Evolutionary conservation across 371 early-diverging fungal genomes (phyloP).

Genomic region (Mortierella sp.): DNA sequence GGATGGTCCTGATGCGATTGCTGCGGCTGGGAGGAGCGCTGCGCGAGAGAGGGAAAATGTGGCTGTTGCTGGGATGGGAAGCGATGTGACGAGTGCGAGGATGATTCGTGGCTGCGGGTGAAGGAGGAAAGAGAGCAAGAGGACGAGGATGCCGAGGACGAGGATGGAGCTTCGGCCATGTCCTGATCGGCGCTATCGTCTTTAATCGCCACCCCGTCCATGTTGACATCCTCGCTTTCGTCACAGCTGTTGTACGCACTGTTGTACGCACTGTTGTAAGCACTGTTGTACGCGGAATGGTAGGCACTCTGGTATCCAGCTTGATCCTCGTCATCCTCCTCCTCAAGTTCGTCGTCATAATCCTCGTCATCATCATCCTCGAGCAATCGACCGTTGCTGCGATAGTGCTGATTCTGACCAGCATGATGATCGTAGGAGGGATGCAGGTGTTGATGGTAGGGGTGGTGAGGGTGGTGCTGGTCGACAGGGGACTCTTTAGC

Average conservation of each 20-base stretch:
- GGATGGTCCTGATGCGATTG: conserved; percentile 15
- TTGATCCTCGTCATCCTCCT: conserved; percentile 46
- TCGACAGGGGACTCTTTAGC: neutral
- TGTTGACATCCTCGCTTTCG: conserved; percentile 43
- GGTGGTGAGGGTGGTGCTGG: conserved; percentile 1
- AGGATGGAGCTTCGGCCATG: conserved; percentile 39
- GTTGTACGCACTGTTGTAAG: conserved; percentile 42
- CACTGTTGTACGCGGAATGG: conserved; percentile 29
- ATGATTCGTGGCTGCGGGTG: conserved; percentile 17
- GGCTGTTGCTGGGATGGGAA: neutral
- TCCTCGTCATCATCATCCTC: conserved; percentile 40
- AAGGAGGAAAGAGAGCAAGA: conserved; percentile 22
- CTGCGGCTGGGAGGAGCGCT: conserved; percentile 10
- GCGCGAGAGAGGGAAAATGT: neutral
- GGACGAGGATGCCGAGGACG: conserved; percentile 20
- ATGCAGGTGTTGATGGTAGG: conserved; percentile 4
- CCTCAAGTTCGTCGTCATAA: conserved; percentile 20
- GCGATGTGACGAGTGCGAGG: conserved; percentile 5
- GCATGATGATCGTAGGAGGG: conserved; percentile 5
- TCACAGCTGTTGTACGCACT: conserved; percentile 48
- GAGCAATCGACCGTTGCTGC: conserved; percentile 17
- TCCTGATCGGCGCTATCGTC: conserved; percentile 44
- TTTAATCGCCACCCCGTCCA: conserved; percentile 54
- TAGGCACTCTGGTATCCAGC: conserved; percentile 24
- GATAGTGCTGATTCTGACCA: conserved; percentile 16